Evolutionary conservation across 1,284 basidiomycete species (phyloP).

Genomic region (Ceraceosorus guamensis): DNA sequence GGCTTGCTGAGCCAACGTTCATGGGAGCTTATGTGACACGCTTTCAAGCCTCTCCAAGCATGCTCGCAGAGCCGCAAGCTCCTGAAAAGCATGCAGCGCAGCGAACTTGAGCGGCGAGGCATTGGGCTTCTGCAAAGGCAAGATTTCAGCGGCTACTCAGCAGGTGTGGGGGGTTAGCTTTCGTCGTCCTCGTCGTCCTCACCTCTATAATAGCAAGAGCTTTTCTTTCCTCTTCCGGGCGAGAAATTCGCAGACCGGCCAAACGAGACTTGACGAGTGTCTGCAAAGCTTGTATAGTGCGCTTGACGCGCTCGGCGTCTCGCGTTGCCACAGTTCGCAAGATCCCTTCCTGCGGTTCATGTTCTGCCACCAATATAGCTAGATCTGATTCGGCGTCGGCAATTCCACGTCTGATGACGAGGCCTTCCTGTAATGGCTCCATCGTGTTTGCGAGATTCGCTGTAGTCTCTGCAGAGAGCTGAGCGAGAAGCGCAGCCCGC

Average conservation of each 20-base stretch:
- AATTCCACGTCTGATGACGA: background rate
- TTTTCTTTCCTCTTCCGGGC: background rate
- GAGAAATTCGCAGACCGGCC: background rate
- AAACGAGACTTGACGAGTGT: background rate
- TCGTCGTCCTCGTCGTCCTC: background rate
- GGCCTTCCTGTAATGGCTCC: too few species aligned
- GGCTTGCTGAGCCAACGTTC: too few species aligned
- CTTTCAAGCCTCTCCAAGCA: too few species aligned
- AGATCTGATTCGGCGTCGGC: background rate
- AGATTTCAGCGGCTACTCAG: background rate
- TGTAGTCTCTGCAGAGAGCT: background rate
- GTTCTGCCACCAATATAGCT: background rate
- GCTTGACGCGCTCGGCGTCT: background rate
- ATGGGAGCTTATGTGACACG: too few species aligned
- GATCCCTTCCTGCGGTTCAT: background rate
- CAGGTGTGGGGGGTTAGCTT: background rate
- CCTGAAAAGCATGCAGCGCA: background rate
- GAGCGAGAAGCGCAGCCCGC: conserved; percentile 3
- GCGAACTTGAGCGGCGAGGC: background rate
- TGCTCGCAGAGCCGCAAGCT: background rate
- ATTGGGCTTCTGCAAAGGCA: background rate
- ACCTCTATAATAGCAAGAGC: background rate
- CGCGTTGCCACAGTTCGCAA: background rate
- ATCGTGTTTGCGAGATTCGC: too few species aligned
- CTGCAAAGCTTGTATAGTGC: background rate